Conservation (phyloP, 164 flowering plant genomes). For the Santalum album region DNA sequence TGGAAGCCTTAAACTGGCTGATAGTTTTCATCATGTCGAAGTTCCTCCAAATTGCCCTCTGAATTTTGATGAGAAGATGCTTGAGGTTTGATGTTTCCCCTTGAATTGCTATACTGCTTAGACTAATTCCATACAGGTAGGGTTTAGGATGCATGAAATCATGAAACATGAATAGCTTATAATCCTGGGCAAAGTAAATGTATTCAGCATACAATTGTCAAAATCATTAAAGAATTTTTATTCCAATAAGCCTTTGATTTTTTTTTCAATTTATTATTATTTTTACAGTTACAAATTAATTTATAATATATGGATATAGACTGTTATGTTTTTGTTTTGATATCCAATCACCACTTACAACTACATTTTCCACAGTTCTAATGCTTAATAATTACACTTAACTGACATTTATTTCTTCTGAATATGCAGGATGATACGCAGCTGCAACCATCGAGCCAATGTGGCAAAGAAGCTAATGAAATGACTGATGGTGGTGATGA, state of each 20-base stretch:
- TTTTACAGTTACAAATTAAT: no score
- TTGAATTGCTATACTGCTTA: not conserved
- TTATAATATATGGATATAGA: no score
- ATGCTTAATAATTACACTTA: not conserved
- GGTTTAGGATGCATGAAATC: no score
- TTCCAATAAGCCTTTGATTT: not conserved
- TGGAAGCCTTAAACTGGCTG: slow-evolving; percentile 69
- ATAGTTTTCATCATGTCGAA: slow-evolving; percentile 62
- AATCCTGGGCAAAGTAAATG: not conserved
- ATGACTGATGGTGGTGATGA: slow-evolving; percentile 28
- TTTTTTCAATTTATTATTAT: no score
- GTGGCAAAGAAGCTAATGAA: slow-evolving; percentile 9
- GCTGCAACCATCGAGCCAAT: slow-evolving; percentile 16
- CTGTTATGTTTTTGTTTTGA: no score
- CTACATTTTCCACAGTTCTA: no score
- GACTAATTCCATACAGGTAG: no score
- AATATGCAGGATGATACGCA: slow-evolving; percentile 25
- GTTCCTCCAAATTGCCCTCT: slow-evolving; percentile 70
- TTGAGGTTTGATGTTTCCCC: slow-evolving; percentile 47
- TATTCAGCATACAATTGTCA: not conserved
- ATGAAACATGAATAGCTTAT: not conserved
- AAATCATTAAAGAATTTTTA: not conserved
- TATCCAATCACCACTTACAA: no score
- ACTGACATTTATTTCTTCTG: not conserved
- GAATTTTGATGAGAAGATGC: slow-evolving; percentile 58